These are phyloP conservation scores for Diplodia seriata DNA, from an alignment of 2,329 filamentous ascomycete species.

Conservation along the genomic window DNA sequence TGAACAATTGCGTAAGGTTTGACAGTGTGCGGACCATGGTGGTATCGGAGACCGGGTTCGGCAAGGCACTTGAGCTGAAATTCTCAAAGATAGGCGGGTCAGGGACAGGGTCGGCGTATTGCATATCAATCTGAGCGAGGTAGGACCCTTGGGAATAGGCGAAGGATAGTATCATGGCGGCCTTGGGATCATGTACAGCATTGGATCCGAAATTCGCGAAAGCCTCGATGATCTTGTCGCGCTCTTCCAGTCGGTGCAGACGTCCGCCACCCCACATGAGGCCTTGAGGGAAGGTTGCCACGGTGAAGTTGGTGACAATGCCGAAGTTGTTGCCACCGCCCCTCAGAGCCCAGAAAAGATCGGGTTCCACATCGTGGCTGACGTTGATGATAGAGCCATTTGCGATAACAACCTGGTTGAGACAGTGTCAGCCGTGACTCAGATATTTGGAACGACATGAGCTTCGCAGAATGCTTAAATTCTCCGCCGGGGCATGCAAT, in stretches of 20 bases:
- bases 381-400: conserved; percentile 44
- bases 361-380: conserved; percentile 36
- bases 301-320: conserved; percentile 41
- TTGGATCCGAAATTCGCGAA: conserved; percentile 41
- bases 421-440: conserved; percentile 28
- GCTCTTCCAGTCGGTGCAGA: conserved; percentile 31
- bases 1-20: conserved; percentile 43
- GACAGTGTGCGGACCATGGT: conserved; percentile 38
- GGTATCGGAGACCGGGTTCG: conserved; percentile 33
- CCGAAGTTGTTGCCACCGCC: conserved; percentile 47
- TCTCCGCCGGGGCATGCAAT: not conserved
- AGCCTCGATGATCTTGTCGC: conserved; percentile 38
- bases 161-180: conserved; percentile 42
- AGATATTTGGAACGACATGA: conserved; percentile 31
- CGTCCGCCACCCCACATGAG: conserved; percentile 43
- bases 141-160: conserved; percentile 35
- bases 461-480: conserved; percentile 17
- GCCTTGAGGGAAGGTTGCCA: conserved; percentile 36
- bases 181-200: conserved; percentile 36
- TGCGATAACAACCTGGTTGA: conserved; percentile 39
- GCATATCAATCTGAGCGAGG: conserved; percentile 36
- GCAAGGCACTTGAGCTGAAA: conserved; percentile 40
- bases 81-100: conserved; percentile 41
- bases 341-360: conserved; percentile 50
- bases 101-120: conserved; percentile 22